These are phyloP conservation scores for Penicillium aurantiogriseum DNA, from an alignment of 2,329 filamentous ascomycete genomes.

Conservation along the genomic window DNA sequence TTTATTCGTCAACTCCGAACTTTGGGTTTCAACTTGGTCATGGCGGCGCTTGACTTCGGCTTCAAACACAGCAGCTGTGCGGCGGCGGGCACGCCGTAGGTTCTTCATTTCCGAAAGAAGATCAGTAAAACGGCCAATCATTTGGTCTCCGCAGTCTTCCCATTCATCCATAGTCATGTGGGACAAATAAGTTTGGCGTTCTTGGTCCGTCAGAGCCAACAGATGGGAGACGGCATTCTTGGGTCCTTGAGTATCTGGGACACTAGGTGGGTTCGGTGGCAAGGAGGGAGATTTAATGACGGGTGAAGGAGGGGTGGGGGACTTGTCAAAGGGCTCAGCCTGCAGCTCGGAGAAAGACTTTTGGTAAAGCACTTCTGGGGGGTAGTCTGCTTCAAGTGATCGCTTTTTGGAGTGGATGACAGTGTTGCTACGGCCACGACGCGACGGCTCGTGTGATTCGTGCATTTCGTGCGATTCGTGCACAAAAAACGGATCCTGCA, in stretches of 20 bases:
- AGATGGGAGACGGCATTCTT: conserved; percentile 40
- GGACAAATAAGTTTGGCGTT: conserved; percentile 52
- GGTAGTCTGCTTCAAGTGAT: conserved; percentile 49
- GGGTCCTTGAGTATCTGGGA: conserved; percentile 22
- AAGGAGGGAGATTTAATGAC: conserved; percentile 23
- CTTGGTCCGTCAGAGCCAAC: conserved; percentile 34
- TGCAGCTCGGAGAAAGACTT: conserved; percentile 52
- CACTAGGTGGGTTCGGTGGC: conserved; percentile 20
- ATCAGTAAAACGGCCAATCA: conserved; percentile 55
- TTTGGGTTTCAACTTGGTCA: conserved; percentile 50
- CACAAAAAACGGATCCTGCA: conserved; percentile 34
- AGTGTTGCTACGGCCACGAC: conserved; percentile 26
- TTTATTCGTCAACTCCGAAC: conserved; percentile 49
- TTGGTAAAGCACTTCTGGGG: conserved; percentile 42
- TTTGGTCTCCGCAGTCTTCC: conserved; percentile 62
- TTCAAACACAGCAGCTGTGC: conserved; percentile 55
- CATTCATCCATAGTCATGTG: conserved; percentile 55
- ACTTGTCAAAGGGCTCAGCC: conserved; percentile 50
- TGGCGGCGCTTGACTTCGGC: conserved; percentile 55
- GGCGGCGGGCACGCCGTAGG: conserved; percentile 54
- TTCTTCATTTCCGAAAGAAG: conserved; percentile 53
- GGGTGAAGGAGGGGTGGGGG: conserved; percentile 33
- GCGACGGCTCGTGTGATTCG: neutral
- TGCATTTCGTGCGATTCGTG: conserved; percentile 12
- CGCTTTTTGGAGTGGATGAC: conserved; percentile 31